Conservation (phyloP, 164 flowering plant species). For the Protea cynaroides region DNA sequence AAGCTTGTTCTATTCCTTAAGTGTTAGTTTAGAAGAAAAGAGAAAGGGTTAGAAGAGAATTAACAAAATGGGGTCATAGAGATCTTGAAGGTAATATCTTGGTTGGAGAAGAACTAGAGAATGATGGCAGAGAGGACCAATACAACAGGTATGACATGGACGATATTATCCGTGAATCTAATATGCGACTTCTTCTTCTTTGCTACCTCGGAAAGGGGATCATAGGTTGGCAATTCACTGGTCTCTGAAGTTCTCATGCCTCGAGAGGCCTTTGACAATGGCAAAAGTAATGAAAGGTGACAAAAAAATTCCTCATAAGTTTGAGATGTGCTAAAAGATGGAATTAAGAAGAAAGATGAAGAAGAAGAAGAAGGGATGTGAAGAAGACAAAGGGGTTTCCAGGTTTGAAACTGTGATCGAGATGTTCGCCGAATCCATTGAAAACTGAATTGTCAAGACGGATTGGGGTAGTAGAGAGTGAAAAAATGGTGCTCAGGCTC, state of each 20-base stretch:
- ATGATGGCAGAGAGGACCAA: conserved; percentile 44
- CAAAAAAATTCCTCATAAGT: conserved; percentile 39
- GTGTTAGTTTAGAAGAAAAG: neutral
- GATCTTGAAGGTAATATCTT: conserved; percentile 26
- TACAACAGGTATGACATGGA: conserved; percentile 62
- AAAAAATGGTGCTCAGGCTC: too few relatives aligned
- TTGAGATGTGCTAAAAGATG: conserved; percentile 31
- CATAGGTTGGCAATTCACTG: conserved; percentile 34
- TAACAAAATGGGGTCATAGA: neutral
- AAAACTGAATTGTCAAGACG: too few relatives aligned
- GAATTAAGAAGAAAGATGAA: neutral
- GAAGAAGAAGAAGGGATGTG: neutral
- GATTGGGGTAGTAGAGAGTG: too few relatives aligned
- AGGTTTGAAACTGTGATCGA: too few relatives aligned
- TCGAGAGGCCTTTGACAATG: conserved; percentile 4
- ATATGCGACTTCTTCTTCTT: conserved; percentile 45
- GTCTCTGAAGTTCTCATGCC: conserved; percentile 4
- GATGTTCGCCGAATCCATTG: too few relatives aligned
- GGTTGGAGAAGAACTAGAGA: conserved; percentile 64
- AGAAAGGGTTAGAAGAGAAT: neutral
- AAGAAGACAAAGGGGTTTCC: too few relatives aligned
- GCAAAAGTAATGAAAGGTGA: conserved; percentile 1
- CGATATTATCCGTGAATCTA: conserved; percentile 47
- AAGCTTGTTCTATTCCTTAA: too few relatives aligned
- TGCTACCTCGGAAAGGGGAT: conserved; percentile 46